Conservation (phyloP, 768 basidiomycete species). For the Podaxis mareebaensis region DNA sequence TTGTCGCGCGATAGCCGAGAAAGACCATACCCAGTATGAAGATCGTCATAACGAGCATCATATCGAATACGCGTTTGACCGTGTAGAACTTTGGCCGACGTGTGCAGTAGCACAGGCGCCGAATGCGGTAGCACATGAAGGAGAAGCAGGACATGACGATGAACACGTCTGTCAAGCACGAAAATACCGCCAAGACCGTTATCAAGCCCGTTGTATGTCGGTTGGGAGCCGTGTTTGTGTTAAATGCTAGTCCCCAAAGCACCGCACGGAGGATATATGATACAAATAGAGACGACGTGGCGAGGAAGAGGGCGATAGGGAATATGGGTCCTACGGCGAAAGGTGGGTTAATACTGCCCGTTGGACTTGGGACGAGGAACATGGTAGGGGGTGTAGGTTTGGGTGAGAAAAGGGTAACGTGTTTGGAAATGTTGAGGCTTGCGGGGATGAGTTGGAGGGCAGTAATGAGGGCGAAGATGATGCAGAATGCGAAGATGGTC, state of each 20-base stretch:
- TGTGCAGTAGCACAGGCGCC: not conserved
- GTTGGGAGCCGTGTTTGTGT: not conserved
- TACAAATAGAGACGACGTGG: not conserved
- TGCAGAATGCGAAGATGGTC: not conserved
- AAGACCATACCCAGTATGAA: not conserved
- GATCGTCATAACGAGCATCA: not conserved
- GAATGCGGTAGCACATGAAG: not conserved
- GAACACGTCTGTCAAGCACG: not conserved
- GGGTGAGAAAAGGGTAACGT: not conserved
- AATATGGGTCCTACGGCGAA: not conserved
- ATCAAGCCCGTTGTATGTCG: not conserved
- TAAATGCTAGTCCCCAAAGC: constrained; percentile 1
- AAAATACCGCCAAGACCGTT: not conserved
- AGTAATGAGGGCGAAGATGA: not conserved
- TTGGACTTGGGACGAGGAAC: not conserved
- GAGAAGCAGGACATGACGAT: constrained; percentile 3
- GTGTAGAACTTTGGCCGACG: not conserved
- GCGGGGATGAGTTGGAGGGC: not conserved
- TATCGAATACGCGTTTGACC: not conserved
- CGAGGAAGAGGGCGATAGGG: not conserved
- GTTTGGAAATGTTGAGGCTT: not conserved
- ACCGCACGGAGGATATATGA: constrained; percentile 2
- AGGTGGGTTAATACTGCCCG: not conserved
- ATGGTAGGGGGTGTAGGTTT: not conserved
- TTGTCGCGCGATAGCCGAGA: not conserved